Evolutionary conservation across 768 basidiomycete species (phyloP).

Genomic region (Rhizopogon salebrosus): DNA sequence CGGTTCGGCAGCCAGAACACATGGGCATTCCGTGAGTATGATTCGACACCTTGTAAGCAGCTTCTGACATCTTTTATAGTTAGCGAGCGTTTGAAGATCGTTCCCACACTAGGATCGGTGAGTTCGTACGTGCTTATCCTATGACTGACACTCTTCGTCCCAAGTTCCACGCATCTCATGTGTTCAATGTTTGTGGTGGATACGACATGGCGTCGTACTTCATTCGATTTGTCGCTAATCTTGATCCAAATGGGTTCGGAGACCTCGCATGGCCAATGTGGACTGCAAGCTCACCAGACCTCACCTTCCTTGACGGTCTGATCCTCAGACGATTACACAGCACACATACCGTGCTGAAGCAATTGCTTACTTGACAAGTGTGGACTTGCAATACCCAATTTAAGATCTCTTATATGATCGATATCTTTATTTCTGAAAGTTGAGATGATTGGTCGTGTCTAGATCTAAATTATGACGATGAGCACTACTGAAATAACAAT

Average conservation of each 20-base stretch:
- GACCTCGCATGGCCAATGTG: conserved; percentile 43
- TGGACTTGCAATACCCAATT: conserved; percentile 3
- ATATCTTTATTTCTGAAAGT: background rate
- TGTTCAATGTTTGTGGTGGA: conserved; percentile 35
- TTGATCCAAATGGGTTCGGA: conserved; percentile 35
- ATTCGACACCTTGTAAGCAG: background rate
- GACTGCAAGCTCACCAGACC: conserved; percentile 24
- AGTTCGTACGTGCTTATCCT: conserved; percentile 6
- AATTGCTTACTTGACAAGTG: conserved; percentile 28
- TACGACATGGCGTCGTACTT: conserved; percentile 37
- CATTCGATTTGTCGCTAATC: conserved; percentile 16
- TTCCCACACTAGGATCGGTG: conserved; percentile 41
- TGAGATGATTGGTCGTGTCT: background rate
- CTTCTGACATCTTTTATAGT: conserved; percentile 21
- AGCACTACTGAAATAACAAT: background rate
- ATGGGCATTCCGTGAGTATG: conserved; percentile 26
- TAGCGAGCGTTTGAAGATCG: conserved; percentile 39
- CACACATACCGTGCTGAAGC: conserved; percentile 40
- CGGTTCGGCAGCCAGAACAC: conserved; percentile 31
- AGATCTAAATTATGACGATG: background rate
- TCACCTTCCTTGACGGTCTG: conserved; percentile 36
- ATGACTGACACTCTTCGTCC: background rate
- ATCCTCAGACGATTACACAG: conserved; percentile 29
- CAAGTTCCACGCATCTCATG: conserved; percentile 40
- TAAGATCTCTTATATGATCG: background rate